Evolutionary conservation across 2,329 filamentous ascomycete species (phyloP).

Genomic region (Microcera coccophila): DNA sequence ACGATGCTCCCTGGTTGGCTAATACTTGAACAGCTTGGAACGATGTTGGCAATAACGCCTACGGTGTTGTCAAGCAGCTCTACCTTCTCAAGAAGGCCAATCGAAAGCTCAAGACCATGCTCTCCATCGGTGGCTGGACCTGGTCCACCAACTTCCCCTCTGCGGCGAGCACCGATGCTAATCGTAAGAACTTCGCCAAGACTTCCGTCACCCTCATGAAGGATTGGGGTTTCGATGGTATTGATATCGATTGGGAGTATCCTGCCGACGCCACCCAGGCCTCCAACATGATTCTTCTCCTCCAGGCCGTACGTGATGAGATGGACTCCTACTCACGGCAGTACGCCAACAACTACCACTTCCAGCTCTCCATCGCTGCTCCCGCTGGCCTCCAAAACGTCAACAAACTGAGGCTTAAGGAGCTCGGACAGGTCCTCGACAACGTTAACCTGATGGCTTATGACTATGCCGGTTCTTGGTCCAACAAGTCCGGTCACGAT

Average conservation of each 20-base stretch:
- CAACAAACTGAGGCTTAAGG: conserved; percentile 43
- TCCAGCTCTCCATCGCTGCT: conserved; percentile 51
- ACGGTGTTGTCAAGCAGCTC: conserved; percentile 77
- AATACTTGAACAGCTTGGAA: conserved; percentile 46
- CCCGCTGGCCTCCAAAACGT: conserved; percentile 50
- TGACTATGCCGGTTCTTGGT: conserved; percentile 73
- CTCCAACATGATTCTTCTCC: conserved; percentile 42
- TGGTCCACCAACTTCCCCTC: conserved; percentile 72
- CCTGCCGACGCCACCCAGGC: conserved; percentile 38
- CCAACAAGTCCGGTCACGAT: conserved; percentile 59
- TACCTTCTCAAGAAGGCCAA: conserved; percentile 73
- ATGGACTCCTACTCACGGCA: conserved; percentile 47
- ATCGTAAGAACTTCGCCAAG: conserved; percentile 63
- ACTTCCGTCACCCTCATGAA: conserved; percentile 66
- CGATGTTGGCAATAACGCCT: conserved; percentile 65
- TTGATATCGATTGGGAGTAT: conserved; percentile 43
- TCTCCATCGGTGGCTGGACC: conserved; percentile 84
- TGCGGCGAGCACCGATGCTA: conserved; percentile 59
- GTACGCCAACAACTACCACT: conserved; percentile 46
- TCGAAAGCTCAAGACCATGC: conserved; percentile 70
- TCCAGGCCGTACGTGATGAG: conserved; percentile 42
- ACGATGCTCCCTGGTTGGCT: neutral
- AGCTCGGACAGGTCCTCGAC: conserved; percentile 50
- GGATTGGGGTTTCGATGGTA: conserved; percentile 62
- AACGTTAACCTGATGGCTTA: conserved; percentile 70